These are phyloP conservation scores for Dacryopinax primogenitus DNA, from an alignment of 768 basidiomycete genomes.

Conservation along the genomic window DNA sequence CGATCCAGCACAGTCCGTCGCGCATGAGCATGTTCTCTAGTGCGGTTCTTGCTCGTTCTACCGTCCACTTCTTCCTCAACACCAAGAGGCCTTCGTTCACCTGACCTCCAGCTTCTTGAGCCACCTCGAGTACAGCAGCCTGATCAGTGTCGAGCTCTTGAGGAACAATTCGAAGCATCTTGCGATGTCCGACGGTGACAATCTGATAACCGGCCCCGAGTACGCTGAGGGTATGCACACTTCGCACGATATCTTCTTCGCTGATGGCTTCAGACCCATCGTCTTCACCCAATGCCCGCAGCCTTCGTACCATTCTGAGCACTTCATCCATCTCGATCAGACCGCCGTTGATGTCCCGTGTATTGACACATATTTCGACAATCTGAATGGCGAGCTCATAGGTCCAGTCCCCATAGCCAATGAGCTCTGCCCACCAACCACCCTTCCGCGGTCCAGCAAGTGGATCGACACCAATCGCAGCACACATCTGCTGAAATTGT, in stretches of 20 bases:
- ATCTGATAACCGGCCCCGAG: conserved; percentile 87
- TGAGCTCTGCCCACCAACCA: conserved; percentile 84
- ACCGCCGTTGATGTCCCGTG: conserved; percentile 80
- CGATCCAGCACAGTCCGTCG: conserved; percentile 91
- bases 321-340: conserved; percentile 82
- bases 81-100: conserved; percentile 54
- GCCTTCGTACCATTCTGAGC: conserved; percentile 57
- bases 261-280: conserved; percentile 51
- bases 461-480: conserved; percentile 87
- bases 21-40: conserved; percentile 81
- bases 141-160: conserved; percentile 87
- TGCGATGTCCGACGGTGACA: conserved; percentile 52
- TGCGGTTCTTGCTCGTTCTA: conserved; percentile 60
- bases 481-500: conserved; percentile 93
- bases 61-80: conserved; percentile 50
- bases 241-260: conserved; percentile 69
- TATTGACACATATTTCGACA: conserved; percentile 81
- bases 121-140: conserved; percentile 52
- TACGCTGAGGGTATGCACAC: conserved; percentile 76
- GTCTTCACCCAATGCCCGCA: conserved; percentile 43
- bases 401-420: conserved; percentile 86
- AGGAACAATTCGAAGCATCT: conserved; percentile 80
- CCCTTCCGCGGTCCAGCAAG: conserved; percentile 73
- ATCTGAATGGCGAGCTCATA: conserved; percentile 92
- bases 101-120: conserved; percentile 53